A percentile compares a stretch with the other conserved stretches of the same genome.
These are phyloP conservation scores for Solanum neorickii DNA, from an alignment of 257 asterid species.

Conservation along the genomic window DNA sequence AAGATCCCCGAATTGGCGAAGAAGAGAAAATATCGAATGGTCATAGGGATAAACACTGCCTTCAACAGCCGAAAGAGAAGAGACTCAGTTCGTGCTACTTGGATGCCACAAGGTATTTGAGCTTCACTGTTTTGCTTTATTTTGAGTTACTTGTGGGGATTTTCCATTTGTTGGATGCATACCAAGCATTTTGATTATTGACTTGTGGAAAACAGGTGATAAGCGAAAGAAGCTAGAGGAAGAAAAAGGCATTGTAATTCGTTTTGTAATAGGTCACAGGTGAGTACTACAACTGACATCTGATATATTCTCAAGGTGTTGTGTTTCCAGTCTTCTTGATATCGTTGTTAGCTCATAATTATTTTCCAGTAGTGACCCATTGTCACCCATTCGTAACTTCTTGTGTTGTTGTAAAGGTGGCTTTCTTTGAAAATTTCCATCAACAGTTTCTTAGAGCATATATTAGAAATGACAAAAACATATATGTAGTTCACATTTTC, in stretches of 20 bases:
- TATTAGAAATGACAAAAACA: neutral
- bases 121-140: neutral
- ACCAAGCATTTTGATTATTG: neutral
- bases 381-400: neutral
- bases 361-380: neutral
- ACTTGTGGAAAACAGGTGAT: slow-evolving; percentile 30
- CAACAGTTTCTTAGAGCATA: neutral
- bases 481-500: neutral
- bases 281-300: neutral
- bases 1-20: slow-evolving; percentile 53
- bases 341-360: neutral
- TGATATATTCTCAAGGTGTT: neutral
- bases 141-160: neutral
- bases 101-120: slow-evolving; percentile 76
- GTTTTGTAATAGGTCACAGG: slow-evolving; percentile 61
- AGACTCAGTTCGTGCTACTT: slow-evolving; percentile 85
- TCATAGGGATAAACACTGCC: slow-evolving; percentile 73
- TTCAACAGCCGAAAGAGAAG: slow-evolving; percentile 89
- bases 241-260: slow-evolving; percentile 46
- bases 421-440: neutral
- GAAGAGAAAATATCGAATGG: slow-evolving; percentile 75
- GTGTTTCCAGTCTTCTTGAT: neutral
- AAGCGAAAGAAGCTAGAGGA: slow-evolving; percentile 49
- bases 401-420: neutral
- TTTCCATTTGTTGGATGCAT: slow-evolving; percentile 1